Conservation (phyloP, 176 grass and related monocot genomes). For the Typha latifolia region DNA sequence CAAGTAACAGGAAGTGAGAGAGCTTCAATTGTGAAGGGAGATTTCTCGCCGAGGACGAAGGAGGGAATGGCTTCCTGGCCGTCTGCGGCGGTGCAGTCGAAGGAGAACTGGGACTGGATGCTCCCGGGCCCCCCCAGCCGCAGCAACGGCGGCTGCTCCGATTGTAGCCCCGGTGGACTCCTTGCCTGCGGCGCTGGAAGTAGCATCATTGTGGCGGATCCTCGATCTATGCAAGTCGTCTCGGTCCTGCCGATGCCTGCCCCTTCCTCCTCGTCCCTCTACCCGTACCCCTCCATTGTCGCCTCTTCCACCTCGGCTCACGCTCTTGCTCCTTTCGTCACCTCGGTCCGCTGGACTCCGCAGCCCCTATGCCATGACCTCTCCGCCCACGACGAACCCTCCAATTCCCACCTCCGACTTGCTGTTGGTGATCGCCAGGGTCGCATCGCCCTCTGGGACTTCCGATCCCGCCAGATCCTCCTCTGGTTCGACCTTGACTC, state of each 20-base stretch:
- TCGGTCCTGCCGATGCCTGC: constrained; percentile 87
- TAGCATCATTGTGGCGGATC: constrained; percentile 69
- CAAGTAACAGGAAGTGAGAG: too few relatives aligned
- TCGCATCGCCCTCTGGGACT: constrained; percentile 83
- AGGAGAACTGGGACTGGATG: constrained; percentile 21
- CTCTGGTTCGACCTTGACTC: constrained; percentile 72
- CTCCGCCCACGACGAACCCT: constrained; percentile 32
- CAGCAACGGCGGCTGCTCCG: constrained; percentile 79
- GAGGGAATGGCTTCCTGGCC: too few relatives aligned
- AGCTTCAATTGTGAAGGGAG: too few relatives aligned
- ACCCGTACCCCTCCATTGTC: constrained; percentile 3
- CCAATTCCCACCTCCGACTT: constrained; percentile 51
- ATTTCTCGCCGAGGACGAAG: too few relatives aligned
- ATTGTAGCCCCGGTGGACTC: constrained; percentile 72
- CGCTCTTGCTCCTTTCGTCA: constrained; percentile 38
- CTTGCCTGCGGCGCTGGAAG: constrained; percentile 89
- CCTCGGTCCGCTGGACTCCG: constrained; percentile 33
- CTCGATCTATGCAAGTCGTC: constrained; percentile 86
- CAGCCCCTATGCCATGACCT: constrained; percentile 35
- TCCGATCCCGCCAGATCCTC: constrained; percentile 49
- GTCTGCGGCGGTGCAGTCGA: neutral
- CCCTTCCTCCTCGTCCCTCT: constrained; percentile 39
- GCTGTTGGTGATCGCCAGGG: constrained; percentile 81
- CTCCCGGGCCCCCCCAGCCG: constrained; percentile 74
- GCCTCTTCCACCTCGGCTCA: constrained; percentile 19